These are phyloP conservation scores for Xylaria castorea DNA, from an alignment of 495 filamentous ascomycete genomes.

Conservation along the genomic window DNA sequence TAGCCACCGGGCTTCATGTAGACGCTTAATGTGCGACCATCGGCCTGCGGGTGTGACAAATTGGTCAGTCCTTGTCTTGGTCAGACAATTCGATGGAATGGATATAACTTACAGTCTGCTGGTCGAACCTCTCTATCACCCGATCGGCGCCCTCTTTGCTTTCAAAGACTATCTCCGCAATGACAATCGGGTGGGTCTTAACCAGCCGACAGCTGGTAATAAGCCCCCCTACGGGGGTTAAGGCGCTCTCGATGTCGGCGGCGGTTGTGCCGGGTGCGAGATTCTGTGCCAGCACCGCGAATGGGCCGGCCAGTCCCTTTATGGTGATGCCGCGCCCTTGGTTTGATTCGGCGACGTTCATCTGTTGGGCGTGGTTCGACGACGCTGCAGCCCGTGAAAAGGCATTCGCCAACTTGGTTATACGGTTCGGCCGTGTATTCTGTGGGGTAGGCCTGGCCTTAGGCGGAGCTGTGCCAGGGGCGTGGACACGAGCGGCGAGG, in stretches of 20 bases:
- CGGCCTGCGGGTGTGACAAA: slow-evolving; percentile 64
- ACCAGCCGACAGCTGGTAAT: slow-evolving; percentile 76
- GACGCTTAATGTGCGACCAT: slow-evolving; percentile 81
- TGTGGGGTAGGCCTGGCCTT: slow-evolving; percentile 28
- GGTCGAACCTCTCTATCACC: slow-evolving; percentile 84
- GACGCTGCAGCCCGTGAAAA: slow-evolving; percentile 34
- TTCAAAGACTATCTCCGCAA: slow-evolving; percentile 83
- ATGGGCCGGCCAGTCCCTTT: slow-evolving; percentile 79
- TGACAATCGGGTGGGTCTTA: slow-evolving; percentile 74
- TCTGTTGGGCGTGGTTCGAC: slow-evolving; percentile 37
- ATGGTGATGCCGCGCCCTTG: slow-evolving; percentile 69
- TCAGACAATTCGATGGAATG: not conserved
- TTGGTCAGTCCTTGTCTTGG: slow-evolving; percentile 21
- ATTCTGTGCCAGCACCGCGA: slow-evolving; percentile 84
- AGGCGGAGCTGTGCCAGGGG: slow-evolving; percentile 42
- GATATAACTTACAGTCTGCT: slow-evolving; percentile 71
- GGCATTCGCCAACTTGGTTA: slow-evolving; percentile 31
- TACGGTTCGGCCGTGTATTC: slow-evolving; percentile 40
- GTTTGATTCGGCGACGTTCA: slow-evolving; percentile 18
- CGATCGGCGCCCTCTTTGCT: slow-evolving; percentile 79
- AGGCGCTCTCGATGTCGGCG: slow-evolving; percentile 88
- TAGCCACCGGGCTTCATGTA: slow-evolving; percentile 65
- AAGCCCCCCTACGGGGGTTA: slow-evolving; percentile 73
- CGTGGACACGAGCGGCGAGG: slow-evolving; percentile 52
- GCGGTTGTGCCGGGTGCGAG: slow-evolving; percentile 93